Conservation (phyloP, 805 yeast genomes). For the Saccharomycopsis oosterbeekiorum region DNA sequence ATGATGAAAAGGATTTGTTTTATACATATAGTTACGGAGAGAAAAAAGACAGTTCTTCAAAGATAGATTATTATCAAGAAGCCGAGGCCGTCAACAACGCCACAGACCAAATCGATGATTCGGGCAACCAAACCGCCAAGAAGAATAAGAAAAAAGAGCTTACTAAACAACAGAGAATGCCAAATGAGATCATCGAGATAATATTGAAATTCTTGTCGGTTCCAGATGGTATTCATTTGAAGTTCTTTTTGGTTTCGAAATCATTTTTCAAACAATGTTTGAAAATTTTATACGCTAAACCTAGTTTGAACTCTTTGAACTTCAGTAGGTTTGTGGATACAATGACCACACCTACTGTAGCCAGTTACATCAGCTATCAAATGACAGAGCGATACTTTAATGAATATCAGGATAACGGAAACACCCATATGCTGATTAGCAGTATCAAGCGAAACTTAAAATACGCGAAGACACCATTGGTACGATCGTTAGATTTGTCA, state of each 20-base stretch:
- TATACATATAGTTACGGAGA: conserved; percentile 16
- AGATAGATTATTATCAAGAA: conserved; percentile 1
- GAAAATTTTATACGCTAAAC: conserved; percentile 57
- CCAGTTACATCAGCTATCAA: conserved; percentile 10
- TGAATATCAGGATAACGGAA: background rate
- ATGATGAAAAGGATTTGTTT: conserved; percentile 15
- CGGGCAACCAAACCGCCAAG: background rate
- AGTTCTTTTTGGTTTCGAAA: conserved; percentile 50
- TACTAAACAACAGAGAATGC: conserved; percentile 24
- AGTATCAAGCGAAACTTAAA: conserved; percentile 24
- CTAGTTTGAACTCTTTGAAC: conserved; percentile 55
- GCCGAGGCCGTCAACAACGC: background rate
- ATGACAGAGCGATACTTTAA: conserved; percentile 4
- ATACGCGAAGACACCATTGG: conserved; percentile 38
- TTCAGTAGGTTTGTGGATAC: conserved; percentile 66
- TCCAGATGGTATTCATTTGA: conserved; percentile 32
- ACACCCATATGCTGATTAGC: background rate
- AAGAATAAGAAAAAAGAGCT: background rate
- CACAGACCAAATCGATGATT: background rate
- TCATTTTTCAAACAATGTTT: conserved; percentile 49
- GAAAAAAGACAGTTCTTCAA: conserved; percentile 15
- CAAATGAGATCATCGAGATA: conserved; percentile 39
- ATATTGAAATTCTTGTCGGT: conserved; percentile 25
- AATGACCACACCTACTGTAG: conserved; percentile 33
- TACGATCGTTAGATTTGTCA: conserved; percentile 61